Evolutionary conservation across 2,329 filamentous ascomycete species (phyloP).

Genomic region (Curvularia spicifera): DNA sequence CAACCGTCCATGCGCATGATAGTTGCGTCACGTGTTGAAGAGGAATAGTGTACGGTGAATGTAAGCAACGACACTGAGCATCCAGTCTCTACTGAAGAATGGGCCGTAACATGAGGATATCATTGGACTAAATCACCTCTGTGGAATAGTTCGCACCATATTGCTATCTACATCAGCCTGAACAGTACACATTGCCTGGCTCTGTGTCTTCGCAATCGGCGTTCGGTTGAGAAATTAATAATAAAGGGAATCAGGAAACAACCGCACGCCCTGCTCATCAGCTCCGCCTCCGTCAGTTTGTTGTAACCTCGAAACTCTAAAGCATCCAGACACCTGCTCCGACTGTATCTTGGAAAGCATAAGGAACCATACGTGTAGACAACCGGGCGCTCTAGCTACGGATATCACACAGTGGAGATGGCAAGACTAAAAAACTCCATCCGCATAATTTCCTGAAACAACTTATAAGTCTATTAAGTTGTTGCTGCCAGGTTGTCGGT

Average conservation of each 20-base stretch:
- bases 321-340: neutral
- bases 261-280: conserved; percentile 13
- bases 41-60: neutral
- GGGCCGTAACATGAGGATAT: neutral
- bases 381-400: neutral
- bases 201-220: conserved; percentile 12
- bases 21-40: conserved; percentile 11
- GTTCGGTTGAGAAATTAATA: conserved; percentile 18
- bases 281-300: neutral
- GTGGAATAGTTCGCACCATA: conserved; percentile 7
- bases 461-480: conserved; percentile 67
- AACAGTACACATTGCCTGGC: conserved; percentile 11
- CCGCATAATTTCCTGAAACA: neutral
- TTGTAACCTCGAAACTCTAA: neutral
- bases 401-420: conserved; percentile 24
- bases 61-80: neutral
- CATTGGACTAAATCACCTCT: conserved; percentile 1
- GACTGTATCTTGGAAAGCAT: neutral
- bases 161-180: conserved; percentile 16
- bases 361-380: neutral
- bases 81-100: neutral
- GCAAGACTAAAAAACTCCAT: conserved; percentile 21
- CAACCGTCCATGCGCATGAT: conserved; percentile 14
- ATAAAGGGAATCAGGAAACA: conserved; percentile 30
- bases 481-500: conserved; percentile 57